Percentiles rank a stretch among this genome's conserved stretches.
Evolutionary conservation across 768 basidiomycete genomes (phyloP).

Genomic region (Suillus placidus): DNA sequence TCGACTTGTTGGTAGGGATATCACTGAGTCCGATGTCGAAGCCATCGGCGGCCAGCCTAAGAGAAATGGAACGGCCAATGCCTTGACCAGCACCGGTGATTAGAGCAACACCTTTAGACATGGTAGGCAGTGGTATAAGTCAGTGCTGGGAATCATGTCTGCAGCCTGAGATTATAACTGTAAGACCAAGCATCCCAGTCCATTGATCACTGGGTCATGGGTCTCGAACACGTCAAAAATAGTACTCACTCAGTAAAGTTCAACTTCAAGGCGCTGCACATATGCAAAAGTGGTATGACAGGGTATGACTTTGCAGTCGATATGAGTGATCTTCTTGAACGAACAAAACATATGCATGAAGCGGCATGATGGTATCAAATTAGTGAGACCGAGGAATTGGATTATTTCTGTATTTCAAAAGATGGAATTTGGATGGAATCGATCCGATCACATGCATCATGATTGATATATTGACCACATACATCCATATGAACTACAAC

Average conservation of each 20-base stretch:
- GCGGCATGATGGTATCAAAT: not conserved
- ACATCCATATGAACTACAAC: not conserved
- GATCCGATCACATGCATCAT: not conserved
- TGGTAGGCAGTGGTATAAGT: not conserved
- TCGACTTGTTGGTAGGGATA: slow-evolving; percentile 21
- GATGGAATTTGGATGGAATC: not conserved
- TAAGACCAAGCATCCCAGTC: not conserved
- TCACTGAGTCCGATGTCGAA: slow-evolving; percentile 37
- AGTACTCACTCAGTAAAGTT: not conserved
- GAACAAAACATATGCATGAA: not conserved
- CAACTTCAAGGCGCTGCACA: not conserved
- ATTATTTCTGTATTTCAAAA: not conserved
- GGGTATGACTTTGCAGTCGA: not conserved
- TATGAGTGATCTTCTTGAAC: not conserved
- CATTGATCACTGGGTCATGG: not conserved
- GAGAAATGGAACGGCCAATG: slow-evolving; percentile 33
- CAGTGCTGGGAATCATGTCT: not conserved
- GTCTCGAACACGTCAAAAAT: not conserved
- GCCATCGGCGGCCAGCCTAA: slow-evolving; percentile 37
- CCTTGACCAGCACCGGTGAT: slow-evolving; percentile 38
- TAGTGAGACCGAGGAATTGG: not conserved
- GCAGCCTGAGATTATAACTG: not conserved
- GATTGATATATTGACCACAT: too few relatives aligned
- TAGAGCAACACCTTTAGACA: slow-evolving; percentile 33
- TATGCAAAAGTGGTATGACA: not conserved